Base-by-base conservation (phyloP, 352 stramenopile genomes). In the Blastocystis sp. region DNA sequence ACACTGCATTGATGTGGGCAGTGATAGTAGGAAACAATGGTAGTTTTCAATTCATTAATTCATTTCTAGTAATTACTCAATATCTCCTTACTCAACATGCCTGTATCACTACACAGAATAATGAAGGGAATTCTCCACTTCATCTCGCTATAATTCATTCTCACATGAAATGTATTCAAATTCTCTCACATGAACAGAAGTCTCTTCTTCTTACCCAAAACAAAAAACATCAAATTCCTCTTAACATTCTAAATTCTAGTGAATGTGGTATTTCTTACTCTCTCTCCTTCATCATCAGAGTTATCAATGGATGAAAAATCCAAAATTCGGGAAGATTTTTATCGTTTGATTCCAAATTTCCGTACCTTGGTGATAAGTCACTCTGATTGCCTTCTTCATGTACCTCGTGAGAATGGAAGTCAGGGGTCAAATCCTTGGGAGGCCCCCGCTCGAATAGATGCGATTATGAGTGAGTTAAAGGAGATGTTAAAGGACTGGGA, bases 291-390 rank as follows among this genome's bases (percentile, higher is more conserved):
- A 59, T 15, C 24, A 0, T 51, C 76, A 64, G 57, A 90, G n/a
- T 78, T 89, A 4, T 53, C 42, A 13, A 35, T 42, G 19, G 60
- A 73, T n/a, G 42, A 57, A 17, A 75, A 69, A 27, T 53, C 27
- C 9, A 62, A 78, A 17, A 87, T 90, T 13, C 75, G 80, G 7
- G n/a, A 91, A 35, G 64, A 89, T 35, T 91, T 78, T 40, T 90
- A 91, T 44, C 30, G 53, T 6, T 42, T 2, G 0, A 30, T 93
- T n/a, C 90, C 92, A 3, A 89, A 92, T 33, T 93, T 94, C 59
- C 89, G 93, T 82, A 96, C 94, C 3, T 90, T 97, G 42, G 90
- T 98, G 27, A 89, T 97, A 27, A 93, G 96, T 90, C 94, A 97
- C 91, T 92, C 92, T 15, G 94, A 97, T 92, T 97, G 94, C 91